These are phyloP conservation scores for Delitschia confertaspora DNA, from an alignment of 495 filamentous ascomycete genomes.

Conservation along the genomic window DNA sequence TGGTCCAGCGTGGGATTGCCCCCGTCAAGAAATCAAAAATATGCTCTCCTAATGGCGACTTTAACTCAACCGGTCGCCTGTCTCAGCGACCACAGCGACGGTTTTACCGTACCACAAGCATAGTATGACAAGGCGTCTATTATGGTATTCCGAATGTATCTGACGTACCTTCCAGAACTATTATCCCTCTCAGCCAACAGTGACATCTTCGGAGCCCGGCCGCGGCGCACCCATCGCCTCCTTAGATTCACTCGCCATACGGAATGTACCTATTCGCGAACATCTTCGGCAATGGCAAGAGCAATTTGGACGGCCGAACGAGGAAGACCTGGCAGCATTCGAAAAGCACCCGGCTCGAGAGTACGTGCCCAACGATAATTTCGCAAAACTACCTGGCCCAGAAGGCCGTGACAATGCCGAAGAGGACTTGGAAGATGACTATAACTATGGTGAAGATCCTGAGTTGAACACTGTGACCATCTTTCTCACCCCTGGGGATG, in stretches of 20 bases:
- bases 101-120: too few relatives aligned
- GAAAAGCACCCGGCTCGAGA: slow-evolving; percentile 7
- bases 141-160: too few relatives aligned
- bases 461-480: slow-evolving; percentile 16
- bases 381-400: slow-evolving; percentile 17
- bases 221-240: neutral
- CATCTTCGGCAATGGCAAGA: slow-evolving; percentile 35
- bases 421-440: slow-evolving; percentile 7
- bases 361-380: slow-evolving; percentile 20
- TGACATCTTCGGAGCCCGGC: neutral
- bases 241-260: neutral
- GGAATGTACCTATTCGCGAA: slow-evolving; percentile 28
- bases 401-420: slow-evolving; percentile 22
- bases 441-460: neutral
- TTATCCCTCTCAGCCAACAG: neutral
- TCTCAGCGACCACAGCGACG: too few relatives aligned
- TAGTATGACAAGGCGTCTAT: too few relatives aligned
- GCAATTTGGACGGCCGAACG: slow-evolving; percentile 21
- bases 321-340: slow-evolving; percentile 19
- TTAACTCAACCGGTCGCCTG: too few relatives aligned
- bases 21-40: too few relatives aligned
- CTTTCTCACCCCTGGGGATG: slow-evolving; percentile 57
- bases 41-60: too few relatives aligned
- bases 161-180: too few relatives aligned
- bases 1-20: too few relatives aligned